Evolutionary conservation across 148 eudicot species (phyloP).

Genomic region (Camellia japonica): DNA sequence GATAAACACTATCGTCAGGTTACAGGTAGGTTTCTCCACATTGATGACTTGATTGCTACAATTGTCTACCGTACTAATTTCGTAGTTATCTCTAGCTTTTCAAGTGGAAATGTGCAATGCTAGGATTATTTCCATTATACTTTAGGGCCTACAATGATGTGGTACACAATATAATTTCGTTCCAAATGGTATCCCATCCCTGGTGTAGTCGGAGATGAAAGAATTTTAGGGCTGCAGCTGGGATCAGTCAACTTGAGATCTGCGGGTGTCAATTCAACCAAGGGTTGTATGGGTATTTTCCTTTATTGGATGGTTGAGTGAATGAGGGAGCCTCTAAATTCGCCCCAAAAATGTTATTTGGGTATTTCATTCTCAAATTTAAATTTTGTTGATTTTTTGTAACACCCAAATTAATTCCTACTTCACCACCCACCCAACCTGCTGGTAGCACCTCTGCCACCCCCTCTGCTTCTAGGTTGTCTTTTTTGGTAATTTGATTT

Average conservation of each 20-base stretch:
- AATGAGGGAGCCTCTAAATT: too few species aligned
- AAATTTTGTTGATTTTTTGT: too few species aligned
- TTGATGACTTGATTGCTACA: not conserved
- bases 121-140: not conserved
- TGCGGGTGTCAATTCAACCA: not conserved
- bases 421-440: too few species aligned
- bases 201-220: not conserved
- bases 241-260: not conserved
- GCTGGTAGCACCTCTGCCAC: too few species aligned
- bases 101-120: not conserved
- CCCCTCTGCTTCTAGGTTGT: too few species aligned
- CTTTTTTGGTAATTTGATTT: too few species aligned
- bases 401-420: too few species aligned
- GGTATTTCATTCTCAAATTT: too few species aligned
- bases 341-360: too few species aligned
- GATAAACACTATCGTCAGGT: constrained; percentile 67
- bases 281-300: not conserved
- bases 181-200: not conserved
- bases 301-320: not conserved
- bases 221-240: not conserved
- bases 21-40: constrained; percentile 55
- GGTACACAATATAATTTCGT: not conserved
- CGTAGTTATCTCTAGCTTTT: not conserved
- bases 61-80: not conserved
- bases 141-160: not conserved